These are phyloP conservation scores for Boletus subparvulus DNA, from an alignment of 768 basidiomycete genomes.

Conservation along the genomic window DNA sequence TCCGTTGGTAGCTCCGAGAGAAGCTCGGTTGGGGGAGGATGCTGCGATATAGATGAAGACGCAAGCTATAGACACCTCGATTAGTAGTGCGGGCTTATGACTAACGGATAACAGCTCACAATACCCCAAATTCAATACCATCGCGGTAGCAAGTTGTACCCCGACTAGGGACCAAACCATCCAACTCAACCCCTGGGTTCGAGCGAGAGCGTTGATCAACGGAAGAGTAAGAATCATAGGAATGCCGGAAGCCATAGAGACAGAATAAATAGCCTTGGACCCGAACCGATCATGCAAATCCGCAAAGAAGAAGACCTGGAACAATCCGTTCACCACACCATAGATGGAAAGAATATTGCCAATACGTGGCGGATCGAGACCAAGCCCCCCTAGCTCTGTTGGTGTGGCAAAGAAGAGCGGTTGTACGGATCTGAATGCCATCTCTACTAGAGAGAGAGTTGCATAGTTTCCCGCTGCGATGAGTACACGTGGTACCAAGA, in stretches of 20 bases:
- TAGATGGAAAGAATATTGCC: constrained; percentile 62
- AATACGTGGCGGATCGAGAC: constrained; percentile 62
- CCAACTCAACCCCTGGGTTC: constrained; percentile 44
- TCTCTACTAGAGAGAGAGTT: constrained; percentile 62
- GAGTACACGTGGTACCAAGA: constrained; percentile 56
- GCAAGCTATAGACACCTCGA: constrained; percentile 45
- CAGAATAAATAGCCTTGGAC: constrained; percentile 59
- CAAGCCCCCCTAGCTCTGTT: constrained; percentile 64
- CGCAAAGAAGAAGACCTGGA: constrained; percentile 70
- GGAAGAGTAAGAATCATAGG: constrained; percentile 63
- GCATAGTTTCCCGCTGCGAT: constrained; percentile 67
- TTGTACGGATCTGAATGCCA: constrained; percentile 61
- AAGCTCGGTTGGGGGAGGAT: constrained; percentile 62
- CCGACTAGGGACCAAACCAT: constrained; percentile 52
- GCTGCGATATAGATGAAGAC: constrained; percentile 70
- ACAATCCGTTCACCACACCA: constrained; percentile 61
- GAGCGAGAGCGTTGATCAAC: constrained; percentile 55
- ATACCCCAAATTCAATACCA: constrained; percentile 53
- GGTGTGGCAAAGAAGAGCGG: constrained; percentile 77
- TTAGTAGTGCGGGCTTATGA: background rate
- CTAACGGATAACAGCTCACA: constrained; percentile 39
- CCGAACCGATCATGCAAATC: constrained; percentile 58
- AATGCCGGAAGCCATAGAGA: constrained; percentile 48
- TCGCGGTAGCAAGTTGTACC: constrained; percentile 47
- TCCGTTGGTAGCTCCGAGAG: constrained; percentile 74